phyloP scores from a whole-genome alignment of 805 yeast genomes.

The Kuraishia piskuri region DNA sequence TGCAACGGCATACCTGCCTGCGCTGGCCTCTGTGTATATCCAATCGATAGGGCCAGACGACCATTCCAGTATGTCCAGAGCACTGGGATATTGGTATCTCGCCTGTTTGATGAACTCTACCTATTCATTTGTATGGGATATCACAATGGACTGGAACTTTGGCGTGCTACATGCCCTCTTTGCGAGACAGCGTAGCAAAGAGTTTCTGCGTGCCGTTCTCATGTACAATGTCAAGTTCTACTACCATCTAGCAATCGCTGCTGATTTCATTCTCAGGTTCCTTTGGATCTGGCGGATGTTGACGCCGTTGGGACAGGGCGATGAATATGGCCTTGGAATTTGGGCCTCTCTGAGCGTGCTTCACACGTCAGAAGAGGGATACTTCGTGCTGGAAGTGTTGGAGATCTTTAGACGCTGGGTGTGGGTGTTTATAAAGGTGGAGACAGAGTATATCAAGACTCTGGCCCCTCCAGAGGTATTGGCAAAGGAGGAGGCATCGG shows the following conservation, averaged over 20 bases:
- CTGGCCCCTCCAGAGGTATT: constrained; percentile 1
- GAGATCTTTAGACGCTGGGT: constrained; percentile 81
- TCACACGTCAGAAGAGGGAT: constrained; percentile 44
- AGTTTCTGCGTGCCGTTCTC: constrained; percentile 20
- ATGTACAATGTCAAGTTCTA: constrained; percentile 21
- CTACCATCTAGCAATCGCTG: constrained; percentile 48
- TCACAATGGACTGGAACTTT: constrained; percentile 82
- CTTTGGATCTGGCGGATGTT: constrained; percentile 63
- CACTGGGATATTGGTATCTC: constrained; percentile 33
- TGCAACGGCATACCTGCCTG: constrained; percentile 48
- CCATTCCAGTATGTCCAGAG: background rate
- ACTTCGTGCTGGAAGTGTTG: constrained; percentile 57
- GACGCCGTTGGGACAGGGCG: constrained; percentile 8
- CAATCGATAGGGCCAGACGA: constrained; percentile 15
- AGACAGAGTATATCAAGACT: constrained; percentile 50
- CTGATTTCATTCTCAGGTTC: constrained; percentile 64
- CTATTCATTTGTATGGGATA: constrained; percentile 85
- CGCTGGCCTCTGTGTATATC: constrained; percentile 25
- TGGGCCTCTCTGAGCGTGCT: constrained; percentile 14
- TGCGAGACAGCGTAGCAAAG: constrained; percentile 8
- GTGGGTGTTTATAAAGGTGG: constrained; percentile 84
- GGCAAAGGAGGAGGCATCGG: background rate
- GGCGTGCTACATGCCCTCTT: constrained; percentile 34
- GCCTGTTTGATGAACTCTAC: constrained; percentile 52
- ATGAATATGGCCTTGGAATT: background rate